These are phyloP conservation scores for Mortierella hygrophila DNA, from an alignment of 192 early-diverging fungal genomes.

Conservation along the genomic window DNA sequence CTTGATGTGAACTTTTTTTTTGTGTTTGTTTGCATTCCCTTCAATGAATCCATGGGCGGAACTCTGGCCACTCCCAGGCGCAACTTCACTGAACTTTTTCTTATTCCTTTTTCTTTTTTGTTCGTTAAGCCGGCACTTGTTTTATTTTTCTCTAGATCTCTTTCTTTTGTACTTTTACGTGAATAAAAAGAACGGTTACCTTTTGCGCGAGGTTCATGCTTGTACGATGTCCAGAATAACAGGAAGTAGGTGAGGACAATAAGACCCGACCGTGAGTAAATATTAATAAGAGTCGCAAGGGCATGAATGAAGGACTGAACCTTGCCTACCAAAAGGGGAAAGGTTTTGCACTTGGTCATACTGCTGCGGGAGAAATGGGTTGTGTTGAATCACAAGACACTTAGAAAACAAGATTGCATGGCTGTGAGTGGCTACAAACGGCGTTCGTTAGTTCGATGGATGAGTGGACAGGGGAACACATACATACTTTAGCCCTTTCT, in stretches of 20 bases:
- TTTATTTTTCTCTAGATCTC: background rate
- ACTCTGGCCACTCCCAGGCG: background rate
- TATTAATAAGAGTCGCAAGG: background rate
- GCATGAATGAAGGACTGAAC: background rate
- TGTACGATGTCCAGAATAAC: background rate
- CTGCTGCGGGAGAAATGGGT: background rate
- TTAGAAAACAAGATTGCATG: background rate
- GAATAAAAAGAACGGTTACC: background rate
- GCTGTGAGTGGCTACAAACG: background rate
- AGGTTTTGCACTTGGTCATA: background rate
- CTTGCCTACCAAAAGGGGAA: constrained; percentile 19
- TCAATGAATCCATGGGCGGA: background rate
- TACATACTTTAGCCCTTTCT: background rate
- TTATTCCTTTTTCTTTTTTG: background rate
- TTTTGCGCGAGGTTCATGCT: background rate
- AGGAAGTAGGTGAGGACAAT: background rate
- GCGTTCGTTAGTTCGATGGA: no score
- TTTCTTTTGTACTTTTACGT: constrained; percentile 4
- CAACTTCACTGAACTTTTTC: background rate
- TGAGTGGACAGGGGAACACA: no score
- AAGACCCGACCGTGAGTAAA: no score
- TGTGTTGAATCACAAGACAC: background rate
- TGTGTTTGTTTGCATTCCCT: background rate
- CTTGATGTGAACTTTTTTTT: background rate
- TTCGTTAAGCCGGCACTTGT: background rate